These are phyloP conservation scores for Endogone sp. DNA, from an alignment of 192 early-diverging fungal genomes.

Conservation along the genomic window DNA sequence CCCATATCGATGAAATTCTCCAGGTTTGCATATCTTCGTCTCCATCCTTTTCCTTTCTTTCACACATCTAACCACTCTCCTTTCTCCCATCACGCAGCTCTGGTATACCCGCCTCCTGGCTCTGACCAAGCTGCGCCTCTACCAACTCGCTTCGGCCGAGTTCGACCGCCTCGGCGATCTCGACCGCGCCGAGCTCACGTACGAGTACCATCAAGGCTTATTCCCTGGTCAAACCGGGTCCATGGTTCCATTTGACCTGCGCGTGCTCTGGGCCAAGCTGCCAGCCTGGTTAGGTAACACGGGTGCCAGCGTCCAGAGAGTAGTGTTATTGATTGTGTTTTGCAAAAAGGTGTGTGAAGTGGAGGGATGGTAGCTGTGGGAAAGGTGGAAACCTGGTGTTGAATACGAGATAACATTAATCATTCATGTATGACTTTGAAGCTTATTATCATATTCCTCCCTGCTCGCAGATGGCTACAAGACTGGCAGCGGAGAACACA, in stretches of 20 bases:
- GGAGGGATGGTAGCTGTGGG: not conserved
- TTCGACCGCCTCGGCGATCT: constrained; percentile 46
- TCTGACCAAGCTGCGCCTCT: constrained; percentile 36
- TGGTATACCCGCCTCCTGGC: constrained; percentile 50
- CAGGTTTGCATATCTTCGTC: constrained; percentile 27
- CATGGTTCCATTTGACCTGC: constrained; percentile 47
- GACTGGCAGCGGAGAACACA: not conserved
- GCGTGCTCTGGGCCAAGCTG: constrained; percentile 38
- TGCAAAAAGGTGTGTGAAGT: constrained; percentile 41
- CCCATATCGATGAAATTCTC: constrained; percentile 30
- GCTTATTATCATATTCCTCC: not conserved
- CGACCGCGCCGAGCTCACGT: constrained; percentile 34
- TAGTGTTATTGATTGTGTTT: constrained; percentile 34
- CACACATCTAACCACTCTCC: not conserved
- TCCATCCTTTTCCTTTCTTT: not conserved
- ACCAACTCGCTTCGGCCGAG: constrained; percentile 49
- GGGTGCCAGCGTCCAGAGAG: constrained; percentile 35
- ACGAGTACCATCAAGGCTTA: constrained; percentile 22
- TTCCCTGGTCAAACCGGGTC: constrained; percentile 32
- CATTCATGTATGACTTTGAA: not conserved
- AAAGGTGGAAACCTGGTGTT: not conserved
- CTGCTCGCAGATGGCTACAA: not conserved
- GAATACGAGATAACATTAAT: not conserved
- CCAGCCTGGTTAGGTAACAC: constrained; percentile 34
- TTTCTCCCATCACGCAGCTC: constrained; percentile 19